Conservation (phyloP, 148 eudicot genomes). For the Tetragonia tetragonoides region DNA sequence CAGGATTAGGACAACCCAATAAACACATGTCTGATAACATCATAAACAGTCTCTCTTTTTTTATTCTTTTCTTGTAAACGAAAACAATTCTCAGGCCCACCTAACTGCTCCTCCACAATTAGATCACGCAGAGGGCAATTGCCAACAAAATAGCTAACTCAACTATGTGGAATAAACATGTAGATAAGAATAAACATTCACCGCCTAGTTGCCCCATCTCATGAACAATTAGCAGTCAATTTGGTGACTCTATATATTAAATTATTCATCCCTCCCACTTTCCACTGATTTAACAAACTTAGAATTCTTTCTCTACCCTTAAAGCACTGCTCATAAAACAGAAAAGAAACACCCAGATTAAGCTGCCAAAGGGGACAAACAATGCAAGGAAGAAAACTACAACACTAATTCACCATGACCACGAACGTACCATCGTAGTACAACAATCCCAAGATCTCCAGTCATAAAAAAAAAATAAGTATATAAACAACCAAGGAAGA, state of each 20-base stretch:
- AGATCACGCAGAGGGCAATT: neutral
- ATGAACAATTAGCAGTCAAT: slow-evolving; percentile 8
- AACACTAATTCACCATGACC: too few relatives aligned
- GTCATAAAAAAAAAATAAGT: too few relatives aligned
- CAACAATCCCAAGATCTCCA: too few relatives aligned
- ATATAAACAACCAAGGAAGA: too few relatives aligned
- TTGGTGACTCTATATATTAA: neutral
- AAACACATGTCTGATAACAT: neutral
- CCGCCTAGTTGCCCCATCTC: too few relatives aligned
- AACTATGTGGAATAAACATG: neutral
- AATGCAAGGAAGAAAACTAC: too few relatives aligned
- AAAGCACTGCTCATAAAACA: neutral
- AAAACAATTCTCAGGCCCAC: neutral
- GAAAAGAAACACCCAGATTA: neutral
- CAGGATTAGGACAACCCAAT: slow-evolving; percentile 3
- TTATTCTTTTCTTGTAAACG: neutral
- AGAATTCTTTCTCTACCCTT: neutral
- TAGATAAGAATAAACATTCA: neutral
- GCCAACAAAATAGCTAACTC: neutral
- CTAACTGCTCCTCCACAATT: slow-evolving; percentile 1
- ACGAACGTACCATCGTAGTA: too few relatives aligned
- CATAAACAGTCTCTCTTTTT: neutral
- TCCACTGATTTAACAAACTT: neutral
- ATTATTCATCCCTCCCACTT: neutral
- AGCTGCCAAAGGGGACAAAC: too few relatives aligned